Evolutionary conservation across 2,329 filamentous ascomycete genomes (phyloP), one percentile per base, ranked within the genome.

Genomic region (Drechslera avenae): DNA sequence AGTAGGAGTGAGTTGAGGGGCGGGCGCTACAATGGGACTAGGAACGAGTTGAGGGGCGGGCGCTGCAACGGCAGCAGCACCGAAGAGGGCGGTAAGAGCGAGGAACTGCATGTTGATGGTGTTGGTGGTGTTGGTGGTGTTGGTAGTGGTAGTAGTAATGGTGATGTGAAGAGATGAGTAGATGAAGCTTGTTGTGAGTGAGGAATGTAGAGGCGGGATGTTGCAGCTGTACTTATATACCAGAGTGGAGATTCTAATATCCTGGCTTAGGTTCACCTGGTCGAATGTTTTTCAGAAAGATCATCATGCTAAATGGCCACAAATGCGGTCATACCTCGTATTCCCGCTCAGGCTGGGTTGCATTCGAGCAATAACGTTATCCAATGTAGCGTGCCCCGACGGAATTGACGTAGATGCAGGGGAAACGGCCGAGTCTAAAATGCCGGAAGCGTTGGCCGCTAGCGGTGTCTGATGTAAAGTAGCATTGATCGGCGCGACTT

Each of bases 1-100:
- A 60, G 26, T 21, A 51, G 23, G 46, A 34, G 39, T 56, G 50
- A 51, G 49, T 36, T 13, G 48, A 30, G 12, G 54, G 39, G 59
- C 46, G 17, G 63, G 62, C 6, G 59, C 57, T 16, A 60, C 60
- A 9, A 63, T 39, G 17, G 57, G n/a, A n/a, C n/a, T n/a, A n/a
- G n/a, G n/a, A n/a, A n/a, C n/a, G n/a, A n/a, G 39, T 16, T 61
- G 59, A 26, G 59, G 46, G 19, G 59, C 46, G 17, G 63, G 62
- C 6, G 59, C 57, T 16, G 62, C 60, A 9, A 63, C 36, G 17
- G 57, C 59, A 21, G 57, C 59, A 21, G 21, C 21, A 8, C 54
- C 52, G 52, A 65, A 52, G 40, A 55, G 44, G 47, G 62, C 42
- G 49, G 59, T 52, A 30, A 59, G 28, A 42, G 59, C 56, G 50